A percentile compares a stretch with the other conserved stretches of the same genome.
These are phyloP conservation scores for Coniochaeta prunicola DNA, from an alignment of 2,329 filamentous ascomycete genomes.

Conservation along the genomic window DNA sequence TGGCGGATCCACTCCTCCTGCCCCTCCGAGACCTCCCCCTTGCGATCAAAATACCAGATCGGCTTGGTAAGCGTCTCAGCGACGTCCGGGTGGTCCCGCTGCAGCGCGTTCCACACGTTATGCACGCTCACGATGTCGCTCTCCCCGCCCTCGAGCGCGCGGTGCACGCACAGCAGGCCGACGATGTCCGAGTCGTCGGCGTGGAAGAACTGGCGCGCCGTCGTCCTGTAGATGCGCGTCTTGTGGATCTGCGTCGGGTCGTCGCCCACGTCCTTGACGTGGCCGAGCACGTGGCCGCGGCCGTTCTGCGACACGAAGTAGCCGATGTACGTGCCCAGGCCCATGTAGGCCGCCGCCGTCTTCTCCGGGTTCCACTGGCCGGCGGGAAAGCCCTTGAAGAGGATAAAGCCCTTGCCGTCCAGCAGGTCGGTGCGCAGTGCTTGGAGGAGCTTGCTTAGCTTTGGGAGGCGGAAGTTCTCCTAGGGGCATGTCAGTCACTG, in stretches of 20 bases:
- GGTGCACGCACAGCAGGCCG: constrained; percentile 72
- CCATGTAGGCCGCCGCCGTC: constrained; percentile 85
- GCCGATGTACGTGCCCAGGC: constrained; percentile 74
- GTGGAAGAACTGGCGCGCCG: constrained; percentile 80
- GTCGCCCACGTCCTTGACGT: constrained; percentile 83
- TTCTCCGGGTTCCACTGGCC: constrained; percentile 69
- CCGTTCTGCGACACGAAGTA: constrained; percentile 87
- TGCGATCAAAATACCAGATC: constrained; percentile 88
- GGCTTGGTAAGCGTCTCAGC: constrained; percentile 68
- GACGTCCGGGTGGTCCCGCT: constrained; percentile 68
- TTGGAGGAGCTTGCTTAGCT: constrained; percentile 26
- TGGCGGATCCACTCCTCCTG: constrained; percentile 69
- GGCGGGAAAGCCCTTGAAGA: constrained; percentile 82
- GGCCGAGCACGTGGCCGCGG: constrained; percentile 76
- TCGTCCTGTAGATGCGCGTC: constrained; percentile 85
- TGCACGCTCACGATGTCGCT: constrained; percentile 75
- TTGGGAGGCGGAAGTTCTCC: constrained; percentile 36
- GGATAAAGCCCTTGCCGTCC: constrained; percentile 81
- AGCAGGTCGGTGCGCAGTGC: constrained; percentile 40
- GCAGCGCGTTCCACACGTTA: constrained; percentile 74
- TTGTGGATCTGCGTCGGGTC: constrained; percentile 75
- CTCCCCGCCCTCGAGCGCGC: constrained; percentile 74
- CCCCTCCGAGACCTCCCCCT: constrained; percentile 70
- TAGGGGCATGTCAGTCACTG: constrained; percentile 6
- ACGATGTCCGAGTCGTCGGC: constrained; percentile 78